These are phyloP conservation scores for Sporothrix globosa DNA, from an alignment of 2,329 filamentous ascomycete genomes.

Conservation along the genomic window DNA sequence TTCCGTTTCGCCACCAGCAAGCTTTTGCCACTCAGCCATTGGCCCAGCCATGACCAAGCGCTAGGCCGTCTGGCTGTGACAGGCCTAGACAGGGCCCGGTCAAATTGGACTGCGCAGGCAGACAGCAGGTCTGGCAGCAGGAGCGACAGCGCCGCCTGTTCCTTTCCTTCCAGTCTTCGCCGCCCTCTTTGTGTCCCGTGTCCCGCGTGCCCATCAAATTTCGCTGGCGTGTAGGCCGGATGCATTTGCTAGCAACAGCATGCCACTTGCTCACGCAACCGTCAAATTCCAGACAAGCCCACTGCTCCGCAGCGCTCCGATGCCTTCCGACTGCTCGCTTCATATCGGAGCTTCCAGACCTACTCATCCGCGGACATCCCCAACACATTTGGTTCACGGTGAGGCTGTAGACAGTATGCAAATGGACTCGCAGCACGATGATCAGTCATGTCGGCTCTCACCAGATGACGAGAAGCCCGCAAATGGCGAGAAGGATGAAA, in stretches of 20 bases:
- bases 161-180: background rate
- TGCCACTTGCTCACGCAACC: slow-evolving; percentile 11
- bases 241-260: slow-evolving; percentile 22
- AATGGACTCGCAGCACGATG: background rate
- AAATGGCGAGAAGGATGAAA: background rate
- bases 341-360: background rate
- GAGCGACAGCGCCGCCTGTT: slow-evolving; percentile 14
- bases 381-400: background rate
- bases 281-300: background rate
- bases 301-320: background rate
- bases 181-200: background rate
- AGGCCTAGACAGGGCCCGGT: slow-evolving; percentile 15
- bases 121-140: slow-evolving; percentile 1
- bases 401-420: background rate
- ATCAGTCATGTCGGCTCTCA: background rate
- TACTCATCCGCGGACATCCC: background rate
- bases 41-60: slow-evolving; percentile 15
- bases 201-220: slow-evolving; percentile 11
- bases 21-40: slow-evolving; percentile 27
- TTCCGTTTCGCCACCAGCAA: slow-evolving; percentile 29
- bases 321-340: slow-evolving; percentile 18
- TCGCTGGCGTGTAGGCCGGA: slow-evolving; percentile 15
- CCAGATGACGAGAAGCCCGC: background rate
- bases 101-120: slow-evolving; percentile 24
- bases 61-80: slow-evolving; percentile 15